These are phyloP conservation scores for Achaetomiella virescens DNA, from an alignment of 495 filamentous ascomycete species.

Conservation along the genomic window DNA sequence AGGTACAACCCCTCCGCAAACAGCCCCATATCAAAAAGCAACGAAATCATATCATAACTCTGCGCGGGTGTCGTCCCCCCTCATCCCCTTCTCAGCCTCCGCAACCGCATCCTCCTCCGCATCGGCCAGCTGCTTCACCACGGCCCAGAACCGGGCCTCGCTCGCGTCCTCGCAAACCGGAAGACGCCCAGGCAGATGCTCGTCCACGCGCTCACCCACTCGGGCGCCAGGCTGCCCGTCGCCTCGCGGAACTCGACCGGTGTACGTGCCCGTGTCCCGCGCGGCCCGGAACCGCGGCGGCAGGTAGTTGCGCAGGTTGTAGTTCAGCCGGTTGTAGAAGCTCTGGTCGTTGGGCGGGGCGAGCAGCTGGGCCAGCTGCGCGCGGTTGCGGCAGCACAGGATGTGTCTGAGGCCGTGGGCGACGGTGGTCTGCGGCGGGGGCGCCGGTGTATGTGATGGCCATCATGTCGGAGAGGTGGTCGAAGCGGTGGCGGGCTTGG, in stretches of 20 bases:
- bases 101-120: constrained; percentile 11
- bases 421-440: neutral
- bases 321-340: neutral
- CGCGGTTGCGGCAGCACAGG: neutral
- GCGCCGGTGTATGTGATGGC: neutral
- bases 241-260: constrained; percentile 24
- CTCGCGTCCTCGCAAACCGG: constrained; percentile 7
- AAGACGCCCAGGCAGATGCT: constrained; percentile 15
- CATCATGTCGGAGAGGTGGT: neutral
- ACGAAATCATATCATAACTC: constrained; percentile 12
- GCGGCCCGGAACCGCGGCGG: neutral
- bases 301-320: constrained; percentile 9
- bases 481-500: neutral
- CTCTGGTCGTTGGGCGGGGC: neutral
- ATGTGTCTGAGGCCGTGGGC: constrained; percentile 1
- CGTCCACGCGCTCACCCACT: constrained; percentile 9
- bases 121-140: constrained; percentile 8
- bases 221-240: neutral
- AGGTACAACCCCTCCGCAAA: neutral
- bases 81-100: neutral
- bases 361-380: neutral
- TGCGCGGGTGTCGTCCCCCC: neutral
- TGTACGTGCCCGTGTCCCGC: neutral
- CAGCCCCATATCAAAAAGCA: constrained; percentile 11
- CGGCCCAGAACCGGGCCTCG: neutral